phyloP scores from a whole-genome alignment of 441 rosid species.

The Brassica hybrid region DNA sequence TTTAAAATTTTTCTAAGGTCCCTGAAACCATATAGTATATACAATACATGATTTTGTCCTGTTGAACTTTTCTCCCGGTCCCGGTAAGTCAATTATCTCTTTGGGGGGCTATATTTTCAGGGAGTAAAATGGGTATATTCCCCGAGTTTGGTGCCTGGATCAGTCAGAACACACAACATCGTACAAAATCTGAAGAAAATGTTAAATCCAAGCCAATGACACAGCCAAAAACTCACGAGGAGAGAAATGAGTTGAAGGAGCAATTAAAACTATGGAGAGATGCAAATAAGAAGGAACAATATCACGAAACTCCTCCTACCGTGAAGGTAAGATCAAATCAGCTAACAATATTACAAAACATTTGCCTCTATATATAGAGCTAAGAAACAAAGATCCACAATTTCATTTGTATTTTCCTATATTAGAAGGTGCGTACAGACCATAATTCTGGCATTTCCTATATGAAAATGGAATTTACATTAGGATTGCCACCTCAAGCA shows the following conservation, averaged over 20 bases:
- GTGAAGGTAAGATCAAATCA: slow-evolving; percentile 53
- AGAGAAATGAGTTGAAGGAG: slow-evolving; percentile 55
- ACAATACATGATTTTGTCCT: not conserved
- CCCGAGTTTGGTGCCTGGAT: slow-evolving; percentile 8
- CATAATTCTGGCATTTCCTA: slow-evolving; percentile 52
- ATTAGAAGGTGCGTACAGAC: slow-evolving; percentile 57
- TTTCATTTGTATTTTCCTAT: not conserved
- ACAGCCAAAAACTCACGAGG: not conserved
- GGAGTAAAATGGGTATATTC: slow-evolving; percentile 9
- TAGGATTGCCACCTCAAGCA: slow-evolving; percentile 86
- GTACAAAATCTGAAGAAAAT: slow-evolving; percentile 14
- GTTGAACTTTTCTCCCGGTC: slow-evolving; percentile 13
- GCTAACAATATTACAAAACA: not conserved
- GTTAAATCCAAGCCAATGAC: not conserved
- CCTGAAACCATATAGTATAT: slow-evolving; percentile 5
- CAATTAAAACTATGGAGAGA: slow-evolving; percentile 70
- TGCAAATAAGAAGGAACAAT: slow-evolving; percentile 50
- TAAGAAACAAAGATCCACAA: not conserved
- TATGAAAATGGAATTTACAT: slow-evolving; percentile 52
- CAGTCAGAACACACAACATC: slow-evolving; percentile 46
- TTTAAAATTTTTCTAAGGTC: not conserved
- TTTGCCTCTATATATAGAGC: not conserved
- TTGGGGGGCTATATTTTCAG: slow-evolving; percentile 1
- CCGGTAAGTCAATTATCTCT: not conserved
- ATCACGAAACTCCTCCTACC: slow-evolving; percentile 58